Conservation (phyloP, 345 rosid species). For the Lepidium aucheri region DNA sequence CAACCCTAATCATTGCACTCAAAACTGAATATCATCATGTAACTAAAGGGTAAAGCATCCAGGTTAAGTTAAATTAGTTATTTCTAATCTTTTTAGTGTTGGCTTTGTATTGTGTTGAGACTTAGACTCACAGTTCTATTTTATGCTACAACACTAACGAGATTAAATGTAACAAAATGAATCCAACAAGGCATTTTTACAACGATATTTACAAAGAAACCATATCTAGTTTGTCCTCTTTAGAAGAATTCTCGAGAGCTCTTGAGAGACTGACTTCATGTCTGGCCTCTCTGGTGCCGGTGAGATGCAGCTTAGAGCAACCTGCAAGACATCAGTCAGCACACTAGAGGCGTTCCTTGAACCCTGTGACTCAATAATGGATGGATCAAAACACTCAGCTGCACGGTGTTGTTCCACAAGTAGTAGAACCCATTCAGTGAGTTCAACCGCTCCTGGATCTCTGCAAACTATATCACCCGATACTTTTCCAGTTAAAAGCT, state of each 20-base stretch:
- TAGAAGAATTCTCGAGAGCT: constrained; percentile 31
- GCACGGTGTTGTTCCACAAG: constrained; percentile 47
- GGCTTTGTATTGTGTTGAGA: not conserved
- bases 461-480: constrained; percentile 57
- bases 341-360: constrained; percentile 22
- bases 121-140: not conserved
- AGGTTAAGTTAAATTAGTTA: no score
- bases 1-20: no score
- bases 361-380: constrained; percentile 24
- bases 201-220: not conserved
- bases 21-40: no score
- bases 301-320: constrained; percentile 62
- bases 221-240: constrained; percentile 13
- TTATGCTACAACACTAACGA: not conserved
- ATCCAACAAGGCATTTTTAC: not conserved
- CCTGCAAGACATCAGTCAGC: constrained; percentile 45
- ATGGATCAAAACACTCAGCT: constrained; percentile 52
- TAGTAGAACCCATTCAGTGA: constrained; percentile 73
- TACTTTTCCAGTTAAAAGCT: constrained; percentile 65
- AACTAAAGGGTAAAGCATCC: no score
- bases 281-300: constrained; percentile 85
- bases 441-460: constrained; percentile 55
- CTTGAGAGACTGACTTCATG: constrained; percentile 57
- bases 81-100: no score
- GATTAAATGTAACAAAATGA: not conserved